phyloP scores from a whole-genome alignment of 768 basidiomycete genomes.

The Cystofilobasidium capitatum region DNA sequence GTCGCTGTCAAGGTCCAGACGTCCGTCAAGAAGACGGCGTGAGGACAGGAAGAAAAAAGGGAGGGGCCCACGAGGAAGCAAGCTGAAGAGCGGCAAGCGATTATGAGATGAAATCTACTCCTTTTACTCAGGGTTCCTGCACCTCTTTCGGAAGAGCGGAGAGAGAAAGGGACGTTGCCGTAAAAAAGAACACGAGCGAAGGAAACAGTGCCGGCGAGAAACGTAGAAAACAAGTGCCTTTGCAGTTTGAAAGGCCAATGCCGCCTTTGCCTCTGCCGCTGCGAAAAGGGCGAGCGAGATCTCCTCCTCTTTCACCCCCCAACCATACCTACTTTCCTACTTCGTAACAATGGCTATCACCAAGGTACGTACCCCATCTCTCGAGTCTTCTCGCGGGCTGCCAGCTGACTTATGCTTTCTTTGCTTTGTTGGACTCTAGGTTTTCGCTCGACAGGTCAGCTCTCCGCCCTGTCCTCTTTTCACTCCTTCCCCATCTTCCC shows the following conservation, averaged over 20 bases:
- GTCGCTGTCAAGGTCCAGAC: background rate
- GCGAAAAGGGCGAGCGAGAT: background rate
- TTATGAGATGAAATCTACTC: too few species aligned
- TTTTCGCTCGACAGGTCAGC: background rate
- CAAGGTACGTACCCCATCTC: constrained; percentile 52
- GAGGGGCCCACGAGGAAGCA: background rate
- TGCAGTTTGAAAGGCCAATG: background rate
- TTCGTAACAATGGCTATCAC: constrained; percentile 66
- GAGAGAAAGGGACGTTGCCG: too few species aligned
- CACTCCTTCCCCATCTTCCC: background rate
- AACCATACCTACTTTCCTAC: background rate
- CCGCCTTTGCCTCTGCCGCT: background rate
- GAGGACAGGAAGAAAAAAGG: background rate
- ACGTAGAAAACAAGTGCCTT: too few species aligned
- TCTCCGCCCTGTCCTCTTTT: constrained; percentile 7
- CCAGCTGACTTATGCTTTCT: background rate
- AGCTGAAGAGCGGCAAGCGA: too few species aligned
- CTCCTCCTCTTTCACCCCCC: background rate
- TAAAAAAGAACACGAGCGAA: too few species aligned
- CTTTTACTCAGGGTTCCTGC: too few species aligned
- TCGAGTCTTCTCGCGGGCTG: background rate
- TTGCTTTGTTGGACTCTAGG: background rate
- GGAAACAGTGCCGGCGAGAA: too few species aligned
- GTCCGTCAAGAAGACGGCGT: background rate
- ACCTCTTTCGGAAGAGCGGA: too few species aligned